phyloP scores from a whole-genome alignment of 2,329 filamentous ascomycete species.

The Diaporthe australafricana region DNA sequence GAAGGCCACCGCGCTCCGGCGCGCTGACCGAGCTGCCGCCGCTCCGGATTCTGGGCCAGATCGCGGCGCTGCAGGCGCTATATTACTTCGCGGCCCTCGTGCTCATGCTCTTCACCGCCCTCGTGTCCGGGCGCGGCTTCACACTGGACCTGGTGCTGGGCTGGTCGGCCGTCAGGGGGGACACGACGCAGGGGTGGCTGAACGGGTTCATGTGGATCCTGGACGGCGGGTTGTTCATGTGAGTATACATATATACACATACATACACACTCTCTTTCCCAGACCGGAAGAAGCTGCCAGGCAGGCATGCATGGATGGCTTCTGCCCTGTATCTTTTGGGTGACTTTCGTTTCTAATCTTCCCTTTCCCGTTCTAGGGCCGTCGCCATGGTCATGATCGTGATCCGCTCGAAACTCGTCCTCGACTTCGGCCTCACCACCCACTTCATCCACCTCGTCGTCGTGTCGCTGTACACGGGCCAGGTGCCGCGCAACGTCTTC shows the following conservation, averaged over 20 bases:
- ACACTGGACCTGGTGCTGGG: conserved; percentile 66
- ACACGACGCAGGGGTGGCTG: conserved; percentile 72
- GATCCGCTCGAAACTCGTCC: conserved; percentile 90
- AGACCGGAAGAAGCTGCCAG: background rate
- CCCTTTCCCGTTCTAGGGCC: conserved; percentile 65
- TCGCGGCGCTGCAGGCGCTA: conserved; percentile 65
- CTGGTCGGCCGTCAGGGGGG: conserved; percentile 69
- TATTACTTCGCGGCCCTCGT: conserved; percentile 65
- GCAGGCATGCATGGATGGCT: conserved; percentile 14
- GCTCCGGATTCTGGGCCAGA: conserved; percentile 69
- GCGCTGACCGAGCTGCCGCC: conserved; percentile 72
- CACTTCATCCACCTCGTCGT: conserved; percentile 50
- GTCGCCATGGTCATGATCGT: conserved; percentile 87
- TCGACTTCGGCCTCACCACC: conserved; percentile 92
- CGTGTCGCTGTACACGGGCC: conserved; percentile 79
- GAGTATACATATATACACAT: conserved; percentile 41
- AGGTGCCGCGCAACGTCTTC: conserved; percentile 80
- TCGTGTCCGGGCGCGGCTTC: conserved; percentile 68
- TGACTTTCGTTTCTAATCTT: background rate
- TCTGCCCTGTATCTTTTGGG: conserved; percentile 2
- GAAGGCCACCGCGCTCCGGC: conserved; percentile 69
- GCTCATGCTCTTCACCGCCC: conserved; percentile 68
- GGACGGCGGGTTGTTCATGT: conserved; percentile 66
- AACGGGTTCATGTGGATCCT: conserved; percentile 69
- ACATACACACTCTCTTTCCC: too few relatives aligned